Conservation (phyloP, 345 rosid species). For the Lepidium aucheri region DNA sequence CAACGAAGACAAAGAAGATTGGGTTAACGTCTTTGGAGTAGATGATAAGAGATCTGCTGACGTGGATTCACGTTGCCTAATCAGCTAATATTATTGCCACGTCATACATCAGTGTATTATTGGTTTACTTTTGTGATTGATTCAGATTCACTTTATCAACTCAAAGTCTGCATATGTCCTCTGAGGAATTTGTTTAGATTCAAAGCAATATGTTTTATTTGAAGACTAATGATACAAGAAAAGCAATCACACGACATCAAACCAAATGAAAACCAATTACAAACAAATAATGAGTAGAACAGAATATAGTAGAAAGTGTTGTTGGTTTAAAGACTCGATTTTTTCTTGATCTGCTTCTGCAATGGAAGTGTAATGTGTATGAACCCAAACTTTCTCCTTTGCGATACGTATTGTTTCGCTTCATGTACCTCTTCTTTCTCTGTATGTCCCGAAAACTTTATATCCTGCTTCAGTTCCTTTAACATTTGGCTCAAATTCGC, state of each 20-base stretch:
- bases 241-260: constrained; percentile 12
- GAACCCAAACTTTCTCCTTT: constrained; percentile 79
- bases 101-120: background rate
- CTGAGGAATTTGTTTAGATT: background rate
- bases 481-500: constrained; percentile 88
- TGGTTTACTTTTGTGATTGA: background rate
- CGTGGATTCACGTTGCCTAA: constrained; percentile 10
- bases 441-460: constrained; percentile 34
- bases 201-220: background rate
- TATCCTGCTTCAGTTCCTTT: constrained; percentile 64
- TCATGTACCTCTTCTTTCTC: constrained; percentile 36
- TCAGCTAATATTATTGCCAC: constrained; percentile 8
- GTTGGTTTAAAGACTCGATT: constrained; percentile 26
- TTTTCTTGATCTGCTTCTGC: constrained; percentile 70
- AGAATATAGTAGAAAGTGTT: background rate
- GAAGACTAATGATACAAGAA: background rate
- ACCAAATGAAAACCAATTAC: constrained; percentile 12
- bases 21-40: constrained; percentile 6
- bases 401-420: constrained; percentile 44
- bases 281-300: background rate
- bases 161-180: background rate
- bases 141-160: background rate
- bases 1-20: constrained; percentile 18
- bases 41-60: constrained; percentile 33
- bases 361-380: constrained; percentile 77